A percentile compares a stretch with the other conserved stretches of the same genome.
These are phyloP conservation scores for Uncinocarpus reesii DNA, from an alignment of 2,329 filamentous ascomycete species.

Conservation along the genomic window DNA sequence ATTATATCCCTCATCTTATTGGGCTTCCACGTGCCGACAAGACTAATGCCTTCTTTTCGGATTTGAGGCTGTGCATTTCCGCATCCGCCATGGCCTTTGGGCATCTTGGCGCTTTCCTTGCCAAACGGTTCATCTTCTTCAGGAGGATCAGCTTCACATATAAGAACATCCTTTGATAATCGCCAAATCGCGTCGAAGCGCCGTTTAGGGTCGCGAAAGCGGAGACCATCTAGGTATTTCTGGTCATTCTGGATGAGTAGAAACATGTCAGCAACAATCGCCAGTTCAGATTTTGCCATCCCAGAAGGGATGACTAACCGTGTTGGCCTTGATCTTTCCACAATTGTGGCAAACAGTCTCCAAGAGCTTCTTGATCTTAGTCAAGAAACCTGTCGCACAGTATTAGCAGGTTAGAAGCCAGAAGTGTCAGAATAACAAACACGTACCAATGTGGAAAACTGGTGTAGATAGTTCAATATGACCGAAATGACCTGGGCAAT, in stretches of 20 bases:
- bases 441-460: conserved; percentile 70
- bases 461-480: conserved; percentile 96
- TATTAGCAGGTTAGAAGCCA: conserved; percentile 21
- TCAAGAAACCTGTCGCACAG: conserved; percentile 64
- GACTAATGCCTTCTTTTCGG: conserved; percentile 72
- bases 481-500: conserved; percentile 96
- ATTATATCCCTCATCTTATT: conserved; percentile 63
- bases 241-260: conserved; percentile 58
- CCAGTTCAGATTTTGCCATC: conserved; percentile 45
- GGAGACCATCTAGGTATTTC: conserved; percentile 71
- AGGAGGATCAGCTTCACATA: conserved; percentile 69
- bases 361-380: conserved; percentile 97
- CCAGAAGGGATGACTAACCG: conserved; percentile 70
- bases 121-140: conserved; percentile 61
- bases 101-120: conserved; percentile 47
- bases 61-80: conserved; percentile 85
- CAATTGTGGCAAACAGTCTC: conserved; percentile 99
- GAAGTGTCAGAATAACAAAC: neutral
- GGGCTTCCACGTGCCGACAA: conserved; percentile 64
- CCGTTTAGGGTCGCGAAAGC: conserved; percentile 80
- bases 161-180: conserved; percentile 76
- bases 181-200: conserved; percentile 90
- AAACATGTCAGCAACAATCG: conserved; percentile 38
- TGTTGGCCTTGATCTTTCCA: conserved; percentile 92
- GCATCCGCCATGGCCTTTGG: conserved; percentile 71